Base-by-base conservation (phyloP, 148 eudicot genomes). In the Silene conica region DNA sequence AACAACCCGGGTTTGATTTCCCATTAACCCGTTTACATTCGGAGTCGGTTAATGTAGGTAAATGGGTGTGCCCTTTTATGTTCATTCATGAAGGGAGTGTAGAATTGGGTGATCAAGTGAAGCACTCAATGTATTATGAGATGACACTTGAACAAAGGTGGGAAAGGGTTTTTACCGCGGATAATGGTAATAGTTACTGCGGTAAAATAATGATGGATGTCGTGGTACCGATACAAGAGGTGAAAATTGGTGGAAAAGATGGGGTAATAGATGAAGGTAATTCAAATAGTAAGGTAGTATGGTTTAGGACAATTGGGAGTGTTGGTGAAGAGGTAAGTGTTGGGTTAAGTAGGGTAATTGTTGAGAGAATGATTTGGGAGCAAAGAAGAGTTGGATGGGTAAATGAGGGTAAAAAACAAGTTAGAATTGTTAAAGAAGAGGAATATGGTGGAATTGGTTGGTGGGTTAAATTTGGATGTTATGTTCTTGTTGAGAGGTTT, bases 401-500 rank as follows among this genome's bases (percentile, higher is more conserved):
- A 43, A 82, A 80, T 63, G 78, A 76, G 19, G 77, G 72, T 22
- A 79, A 74, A 69, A 80, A 75, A 41, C 80, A 75, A n/a, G 83
- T 71, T 50, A 87, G 81, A 22, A 70, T 87, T 38, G 31, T 61
- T 20, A 81, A 83, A 31, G 78, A 25, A n/a, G 84, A 79, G 67
- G 83, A 79, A 72, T 76, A 77, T 73, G 80, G 70, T 58, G 81
- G 82, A 25, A 72, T 66, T 25, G 77, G 69, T 34, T 81, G 76
- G 70, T 87, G 90, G 88, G 83, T 70, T 43, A 85, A 46, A 68
- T 85, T 87, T 74, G 88, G 85, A 15, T 87, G 90, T 74, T 89
- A 85, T 83, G 82, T 89, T 38, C 80, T 85, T 83, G 86, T 86
- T 59, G 92, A 87, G 76, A 85, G 87, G 23, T 87, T 87, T 77